Evolutionary conservation across 1,139 yeast genomes (phyloP), one percentile per base, ranked within the genome.

Genomic region (Hanseniaspora gamundiae): DNA sequence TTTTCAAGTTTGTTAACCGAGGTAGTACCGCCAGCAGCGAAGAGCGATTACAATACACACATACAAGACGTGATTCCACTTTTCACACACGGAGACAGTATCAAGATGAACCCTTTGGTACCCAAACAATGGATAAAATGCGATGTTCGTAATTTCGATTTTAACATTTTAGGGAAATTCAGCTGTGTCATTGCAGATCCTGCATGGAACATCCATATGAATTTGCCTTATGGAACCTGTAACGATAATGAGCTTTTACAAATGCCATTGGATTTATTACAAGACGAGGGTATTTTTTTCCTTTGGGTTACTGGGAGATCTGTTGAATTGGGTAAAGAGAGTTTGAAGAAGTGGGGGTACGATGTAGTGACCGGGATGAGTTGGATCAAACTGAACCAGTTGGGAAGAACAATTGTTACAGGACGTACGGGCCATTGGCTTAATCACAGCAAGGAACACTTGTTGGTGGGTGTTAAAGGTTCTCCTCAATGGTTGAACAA

Each of bases 371-470:
- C 87, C 59, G 96, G 87, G 59, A 63, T 88, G 52, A 75, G 88
- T 19, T 88, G 97, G 97, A 74, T 86, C 48, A 88, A 88, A 59
- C 75, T 93, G 10, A 88, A 88, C 59, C 96, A 88, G 58, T 65
- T 88, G 48, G 77, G 80, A 28, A 67, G 95, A 49, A 88, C 95
- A 0, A 87, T 88, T 42, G 91, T 93, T 48, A 88, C 97, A 0
- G 97, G 97, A 1, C 67, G 96, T 49, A 88, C 97, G 0, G 97
- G 97, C 0, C 97, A 88, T 60, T 88, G 97, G 97, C 68, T 88
- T 42, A 88, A 88, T 58, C 97, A 88, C 61, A 84, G 95, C 0
- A 88, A 88, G 54, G 97, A 88, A 61, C 96, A 88, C 59, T 67
- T 86, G 40, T 64, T 88, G 11, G 84, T 88, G 24, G 97, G 95